These are phyloP conservation scores for Pyronema omphalodes DNA, from an alignment of 495 filamentous ascomycete genomes.

Conservation along the genomic window DNA sequence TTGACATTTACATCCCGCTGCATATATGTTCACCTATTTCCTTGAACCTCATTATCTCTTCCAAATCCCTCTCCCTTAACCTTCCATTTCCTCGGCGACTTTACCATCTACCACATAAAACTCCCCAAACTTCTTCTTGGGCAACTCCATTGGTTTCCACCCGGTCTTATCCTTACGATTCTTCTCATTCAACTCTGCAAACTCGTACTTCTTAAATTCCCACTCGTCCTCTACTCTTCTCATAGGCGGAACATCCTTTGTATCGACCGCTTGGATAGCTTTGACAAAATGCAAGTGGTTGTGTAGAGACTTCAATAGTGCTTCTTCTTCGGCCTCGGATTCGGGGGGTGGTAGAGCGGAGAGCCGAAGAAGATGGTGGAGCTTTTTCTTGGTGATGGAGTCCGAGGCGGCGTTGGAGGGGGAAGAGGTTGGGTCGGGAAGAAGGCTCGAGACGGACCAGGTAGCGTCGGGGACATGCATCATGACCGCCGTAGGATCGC, in stretches of 20 bases:
- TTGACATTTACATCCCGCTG: too few species aligned
- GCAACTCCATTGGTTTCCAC: slow-evolving; percentile 9
- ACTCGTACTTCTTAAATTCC: background rate
- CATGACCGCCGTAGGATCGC: background rate
- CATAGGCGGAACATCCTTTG: slow-evolving; percentile 49
- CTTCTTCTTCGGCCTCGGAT: slow-evolving; percentile 35
- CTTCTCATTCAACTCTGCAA: slow-evolving; percentile 1
- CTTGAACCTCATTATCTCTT: background rate
- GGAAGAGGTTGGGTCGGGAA: slow-evolving; percentile 32
- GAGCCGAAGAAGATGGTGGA: slow-evolving; percentile 75
- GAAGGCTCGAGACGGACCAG: slow-evolving; percentile 72
- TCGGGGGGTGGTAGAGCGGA: slow-evolving; percentile 67
- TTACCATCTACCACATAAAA: slow-evolving; percentile 23
- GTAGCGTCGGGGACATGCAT: slow-evolving; percentile 26
- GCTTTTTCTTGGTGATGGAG: slow-evolving; percentile 32
- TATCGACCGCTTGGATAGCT: slow-evolving; percentile 65
- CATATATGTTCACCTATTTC: too few species aligned
- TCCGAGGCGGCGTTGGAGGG: slow-evolving; percentile 22
- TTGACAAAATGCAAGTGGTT: slow-evolving; percentile 81
- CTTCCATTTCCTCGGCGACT: slow-evolving; percentile 10
- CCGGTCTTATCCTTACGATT: slow-evolving; percentile 4
- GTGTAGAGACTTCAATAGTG: slow-evolving; percentile 49
- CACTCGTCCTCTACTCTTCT: slow-evolving; percentile 61
- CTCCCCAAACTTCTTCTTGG: slow-evolving; percentile 10
- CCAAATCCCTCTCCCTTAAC: slow-evolving; percentile 1